These are phyloP conservation scores for Mortierella sp. DNA, from an alignment of 371 early-diverging fungal species.

Conservation along the genomic window DNA sequence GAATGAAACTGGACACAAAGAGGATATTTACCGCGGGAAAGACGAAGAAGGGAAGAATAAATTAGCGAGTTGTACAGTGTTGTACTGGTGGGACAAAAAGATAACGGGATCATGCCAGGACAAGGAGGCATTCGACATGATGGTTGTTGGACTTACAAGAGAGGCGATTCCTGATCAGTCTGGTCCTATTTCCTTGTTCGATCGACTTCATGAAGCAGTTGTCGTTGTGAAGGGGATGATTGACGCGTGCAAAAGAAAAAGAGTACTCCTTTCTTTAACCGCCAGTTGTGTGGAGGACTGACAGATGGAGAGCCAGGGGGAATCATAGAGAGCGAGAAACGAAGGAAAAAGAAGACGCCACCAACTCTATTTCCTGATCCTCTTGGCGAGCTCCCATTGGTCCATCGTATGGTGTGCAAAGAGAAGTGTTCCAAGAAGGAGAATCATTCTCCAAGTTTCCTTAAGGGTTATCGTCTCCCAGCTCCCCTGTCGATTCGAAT, in stretches of 20 bases:
- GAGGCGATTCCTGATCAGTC: background rate
- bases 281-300: background rate
- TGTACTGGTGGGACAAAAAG: background rate
- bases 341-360: background rate
- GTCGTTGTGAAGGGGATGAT: background rate
- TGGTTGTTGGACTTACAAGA: background rate
- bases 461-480: background rate
- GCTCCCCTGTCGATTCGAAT: background rate
- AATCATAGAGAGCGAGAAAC: background rate
- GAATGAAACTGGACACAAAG: background rate
- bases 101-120: background rate
- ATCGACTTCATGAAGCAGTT: background rate
- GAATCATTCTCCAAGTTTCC: background rate
- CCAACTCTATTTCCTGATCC: background rate
- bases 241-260: too few species aligned
- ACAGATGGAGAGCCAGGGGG: background rate
- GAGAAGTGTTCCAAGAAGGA: background rate
- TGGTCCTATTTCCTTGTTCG: background rate
- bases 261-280: background rate
- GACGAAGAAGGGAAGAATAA: background rate
- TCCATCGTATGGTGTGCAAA: background rate
- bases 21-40: background rate
- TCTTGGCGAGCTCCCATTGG: conserved; percentile 11
- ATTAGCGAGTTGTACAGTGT: background rate
- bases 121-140: background rate